Conservation (phyloP, 352 stramenopile species). For the Phytophthora megakarya region DNA sequence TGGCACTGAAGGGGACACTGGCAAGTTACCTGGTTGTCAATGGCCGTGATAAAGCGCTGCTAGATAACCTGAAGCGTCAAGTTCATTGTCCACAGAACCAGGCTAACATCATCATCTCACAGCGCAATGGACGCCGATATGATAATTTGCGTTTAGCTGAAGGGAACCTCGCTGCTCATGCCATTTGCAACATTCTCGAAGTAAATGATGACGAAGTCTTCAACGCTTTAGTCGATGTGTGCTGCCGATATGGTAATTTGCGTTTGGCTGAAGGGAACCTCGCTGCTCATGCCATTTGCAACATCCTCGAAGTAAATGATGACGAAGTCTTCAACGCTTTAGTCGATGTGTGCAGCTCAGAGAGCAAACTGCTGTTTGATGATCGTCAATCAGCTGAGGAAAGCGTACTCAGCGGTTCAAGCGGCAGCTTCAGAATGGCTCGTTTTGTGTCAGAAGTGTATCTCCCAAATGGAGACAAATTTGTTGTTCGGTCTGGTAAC, state of each 20-base stretch:
- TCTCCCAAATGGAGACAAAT: constrained; percentile 75
- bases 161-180: constrained; percentile 52
- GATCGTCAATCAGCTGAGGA: constrained; percentile 59
- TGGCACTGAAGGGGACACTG: constrained; percentile 72
- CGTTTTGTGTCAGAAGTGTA: constrained; percentile 74
- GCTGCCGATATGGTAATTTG: constrained; percentile 68
- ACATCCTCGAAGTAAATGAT: constrained; percentile 73
- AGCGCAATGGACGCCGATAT: constrained; percentile 60
- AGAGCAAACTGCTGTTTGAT: constrained; percentile 78
- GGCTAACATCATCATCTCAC: constrained; percentile 82
- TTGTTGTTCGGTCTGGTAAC: constrained; percentile 76
- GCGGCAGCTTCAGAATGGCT: constrained; percentile 66
- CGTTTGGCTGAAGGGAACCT: constrained; percentile 59
- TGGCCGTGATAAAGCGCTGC: constrained; percentile 71
- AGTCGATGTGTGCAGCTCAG: constrained; percentile 76
- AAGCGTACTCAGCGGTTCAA: constrained; percentile 56
- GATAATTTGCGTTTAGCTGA: constrained; percentile 59
- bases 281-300: constrained; percentile 69
- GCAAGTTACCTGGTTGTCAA: constrained; percentile 82
- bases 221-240: constrained; percentile 81
- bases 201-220: constrained; percentile 80
- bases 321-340: constrained; percentile 86
- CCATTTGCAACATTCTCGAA: constrained; percentile 80
- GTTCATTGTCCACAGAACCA: constrained; percentile 70
- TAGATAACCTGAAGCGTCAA: constrained; percentile 77